A percentile compares a stretch with the other conserved stretches of the same genome.
phyloP scores from a whole-genome alignment of 2,329 filamentous ascomycete genomes.

The Aureobasidium sp. region DNA sequence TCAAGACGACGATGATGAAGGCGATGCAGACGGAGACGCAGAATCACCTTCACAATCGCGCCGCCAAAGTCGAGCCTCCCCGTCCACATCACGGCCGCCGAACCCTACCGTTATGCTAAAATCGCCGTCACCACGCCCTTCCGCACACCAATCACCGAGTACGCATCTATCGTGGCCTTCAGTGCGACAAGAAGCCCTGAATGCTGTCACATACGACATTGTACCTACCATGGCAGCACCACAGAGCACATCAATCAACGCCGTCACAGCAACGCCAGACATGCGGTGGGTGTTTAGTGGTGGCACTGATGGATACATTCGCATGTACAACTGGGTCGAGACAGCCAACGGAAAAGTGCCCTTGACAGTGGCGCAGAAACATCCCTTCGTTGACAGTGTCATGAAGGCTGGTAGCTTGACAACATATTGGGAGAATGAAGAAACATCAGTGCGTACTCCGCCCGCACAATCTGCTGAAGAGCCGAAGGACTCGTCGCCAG shows the following conservation, averaged over 20 bases:
- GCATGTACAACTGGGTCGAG: conserved; percentile 91
- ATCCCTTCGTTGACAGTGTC: conserved; percentile 96
- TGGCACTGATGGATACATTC: conserved; percentile 88
- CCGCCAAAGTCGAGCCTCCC: conserved; percentile 24
- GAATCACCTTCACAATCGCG: conserved; percentile 39
- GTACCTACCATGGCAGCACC: conserved; percentile 95
- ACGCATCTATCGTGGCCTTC: conserved; percentile 26
- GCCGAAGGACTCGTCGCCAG: conserved; percentile 56
- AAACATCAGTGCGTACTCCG: conserved; percentile 46
- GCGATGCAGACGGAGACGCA: conserved; percentile 37
- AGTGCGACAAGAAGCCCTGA: conserved; percentile 71
- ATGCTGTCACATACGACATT: conserved; percentile 81
- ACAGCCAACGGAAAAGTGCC: conserved; percentile 93
- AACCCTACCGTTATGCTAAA: conserved; percentile 45
- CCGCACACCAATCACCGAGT: conserved; percentile 25
- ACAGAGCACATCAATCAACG: conserved; percentile 91
- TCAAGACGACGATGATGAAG: conserved; percentile 29
- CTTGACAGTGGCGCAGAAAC: conserved; percentile 87
- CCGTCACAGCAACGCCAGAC: conserved; percentile 84
- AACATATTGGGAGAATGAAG: conserved; percentile 98
- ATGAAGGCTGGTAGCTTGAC: conserved; percentile 89
- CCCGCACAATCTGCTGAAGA: conserved; percentile 43
- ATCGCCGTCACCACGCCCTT: conserved; percentile 39
- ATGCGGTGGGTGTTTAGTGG: conserved; percentile 93
- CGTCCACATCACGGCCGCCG: conserved; percentile 26